Conservation (phyloP, 495 filamentous ascomycete species). For the Neurospora sp. region DNA sequence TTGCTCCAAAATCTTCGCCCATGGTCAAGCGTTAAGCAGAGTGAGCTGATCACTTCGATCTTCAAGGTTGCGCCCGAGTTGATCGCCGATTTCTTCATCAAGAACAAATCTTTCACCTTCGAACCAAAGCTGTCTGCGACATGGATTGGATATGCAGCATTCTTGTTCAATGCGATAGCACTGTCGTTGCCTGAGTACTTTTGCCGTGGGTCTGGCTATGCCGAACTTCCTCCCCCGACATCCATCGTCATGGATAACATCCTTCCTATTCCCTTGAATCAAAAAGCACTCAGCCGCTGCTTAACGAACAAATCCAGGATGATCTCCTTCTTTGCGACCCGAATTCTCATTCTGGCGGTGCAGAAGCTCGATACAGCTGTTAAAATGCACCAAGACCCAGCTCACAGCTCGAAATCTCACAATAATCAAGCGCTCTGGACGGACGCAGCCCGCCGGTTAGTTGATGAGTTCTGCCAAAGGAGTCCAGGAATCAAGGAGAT, state of each 20-base stretch:
- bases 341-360: slow-evolving; percentile 66
- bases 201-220: slow-evolving; percentile 43
- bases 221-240: slow-evolving; percentile 60
- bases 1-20: slow-evolving; percentile 75
- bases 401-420: slow-evolving; percentile 6
- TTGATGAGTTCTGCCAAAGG: slow-evolving; percentile 64
- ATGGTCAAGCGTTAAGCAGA: slow-evolving; percentile 69
- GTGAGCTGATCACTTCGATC: slow-evolving; percentile 66
- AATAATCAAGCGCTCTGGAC: slow-evolving; percentile 46
- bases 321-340: slow-evolving; percentile 71
- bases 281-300: slow-evolving; percentile 66
- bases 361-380: slow-evolving; percentile 59
- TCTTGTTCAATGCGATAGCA: slow-evolving; percentile 69
- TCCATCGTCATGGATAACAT: slow-evolving; percentile 73
- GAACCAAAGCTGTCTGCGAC: slow-evolving; percentile 85
- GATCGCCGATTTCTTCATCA: slow-evolving; percentile 72
- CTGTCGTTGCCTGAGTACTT: slow-evolving; percentile 62
- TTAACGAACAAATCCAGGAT: slow-evolving; percentile 63
- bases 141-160: slow-evolving; percentile 87
- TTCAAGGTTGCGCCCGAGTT: slow-evolving; percentile 77
- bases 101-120: slow-evolving; percentile 68
- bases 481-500: slow-evolving; percentile 72
- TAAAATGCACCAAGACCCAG: slow-evolving; percentile 41
- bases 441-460: slow-evolving; percentile 51
- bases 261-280: slow-evolving; percentile 70